Evolutionary conservation across 306 rosid genomes (phyloP).

Genomic region (Vicia sativa): DNA sequence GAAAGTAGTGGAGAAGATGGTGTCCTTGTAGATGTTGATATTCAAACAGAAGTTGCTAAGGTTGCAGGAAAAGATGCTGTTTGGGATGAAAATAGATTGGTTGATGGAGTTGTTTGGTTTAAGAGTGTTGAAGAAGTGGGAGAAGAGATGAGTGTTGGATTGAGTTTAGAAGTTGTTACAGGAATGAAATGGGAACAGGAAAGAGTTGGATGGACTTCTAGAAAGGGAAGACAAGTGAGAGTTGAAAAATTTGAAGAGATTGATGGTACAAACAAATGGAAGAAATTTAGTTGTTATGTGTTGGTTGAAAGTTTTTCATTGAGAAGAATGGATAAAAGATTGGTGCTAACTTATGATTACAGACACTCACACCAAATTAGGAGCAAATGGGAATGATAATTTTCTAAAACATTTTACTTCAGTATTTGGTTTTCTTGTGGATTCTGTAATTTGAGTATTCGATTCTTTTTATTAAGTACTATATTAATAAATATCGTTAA

Average conservation of each 20-base stretch:
- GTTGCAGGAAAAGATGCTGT: conserved; percentile 37
- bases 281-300: conserved; percentile 11
- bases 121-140: conserved; percentile 42
- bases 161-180: conserved; percentile 38
- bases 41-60: conserved; percentile 21
- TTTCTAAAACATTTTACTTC: not conserved
- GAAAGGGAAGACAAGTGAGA: conserved; percentile 11
- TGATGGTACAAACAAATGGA: not conserved
- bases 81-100: conserved; percentile 19
- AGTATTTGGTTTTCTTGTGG: too few species aligned
- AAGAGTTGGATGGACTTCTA: conserved; percentile 19
- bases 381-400: conserved; percentile 12
- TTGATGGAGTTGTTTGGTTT: conserved; percentile 35
- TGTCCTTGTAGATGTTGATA: conserved; percentile 41
- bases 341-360: conserved; percentile 9
- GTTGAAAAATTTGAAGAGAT: conserved; percentile 3
- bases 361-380: not conserved
- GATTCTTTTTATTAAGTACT: too few species aligned
- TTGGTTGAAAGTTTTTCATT: conserved; percentile 8
- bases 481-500: too few species aligned
- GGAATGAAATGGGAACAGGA: conserved; percentile 36
- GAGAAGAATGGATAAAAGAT: not conserved
- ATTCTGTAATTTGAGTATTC: too few species aligned
- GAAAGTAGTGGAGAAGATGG: not conserved
- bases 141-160: conserved; percentile 32